Evolutionary conservation across 352 stramenopile species (phyloP).

Genomic region (Phytophthora pluvialis): DNA sequence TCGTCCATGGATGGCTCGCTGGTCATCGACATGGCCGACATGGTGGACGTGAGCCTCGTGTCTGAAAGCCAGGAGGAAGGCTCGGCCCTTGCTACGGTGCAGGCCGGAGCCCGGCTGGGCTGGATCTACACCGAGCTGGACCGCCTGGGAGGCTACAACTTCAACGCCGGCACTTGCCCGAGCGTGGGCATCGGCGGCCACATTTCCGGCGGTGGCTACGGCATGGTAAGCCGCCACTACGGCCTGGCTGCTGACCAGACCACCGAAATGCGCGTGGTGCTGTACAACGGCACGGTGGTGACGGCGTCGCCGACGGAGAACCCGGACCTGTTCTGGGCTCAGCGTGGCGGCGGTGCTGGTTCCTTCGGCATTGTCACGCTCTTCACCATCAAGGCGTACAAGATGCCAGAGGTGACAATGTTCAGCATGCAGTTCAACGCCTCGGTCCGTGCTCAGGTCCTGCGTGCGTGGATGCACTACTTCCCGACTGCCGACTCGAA

Average conservation of each 20-base stretch:
- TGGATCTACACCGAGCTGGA: conserved; percentile 58
- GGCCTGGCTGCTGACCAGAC: conserved; percentile 55
- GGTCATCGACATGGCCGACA: conserved; percentile 66
- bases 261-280: conserved; percentile 51
- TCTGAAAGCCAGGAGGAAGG: conserved; percentile 39
- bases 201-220: conserved; percentile 62
- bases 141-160: conserved; percentile 54
- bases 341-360: conserved; percentile 54
- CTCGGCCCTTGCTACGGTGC: conserved; percentile 43
- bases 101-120: conserved; percentile 49
- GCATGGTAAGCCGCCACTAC: conserved; percentile 54
- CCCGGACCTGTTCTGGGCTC: conserved; percentile 54
- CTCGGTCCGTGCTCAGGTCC: conserved; percentile 37
- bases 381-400: conserved; percentile 58
- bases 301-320: conserved; percentile 48
- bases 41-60: conserved; percentile 48
- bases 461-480: conserved; percentile 61
- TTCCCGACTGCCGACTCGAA: conserved; percentile 50
- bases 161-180: conserved; percentile 60
- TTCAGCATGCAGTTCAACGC: conserved; percentile 54
- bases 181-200: conserved; percentile 60
- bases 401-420: conserved; percentile 44
- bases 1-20: conserved; percentile 63
- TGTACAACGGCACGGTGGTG: conserved; percentile 50
- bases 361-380: conserved; percentile 65